These are phyloP conservation scores for Neurospora sp. DNA, from an alignment of 495 filamentous ascomycete species.

Conservation along the genomic window DNA sequence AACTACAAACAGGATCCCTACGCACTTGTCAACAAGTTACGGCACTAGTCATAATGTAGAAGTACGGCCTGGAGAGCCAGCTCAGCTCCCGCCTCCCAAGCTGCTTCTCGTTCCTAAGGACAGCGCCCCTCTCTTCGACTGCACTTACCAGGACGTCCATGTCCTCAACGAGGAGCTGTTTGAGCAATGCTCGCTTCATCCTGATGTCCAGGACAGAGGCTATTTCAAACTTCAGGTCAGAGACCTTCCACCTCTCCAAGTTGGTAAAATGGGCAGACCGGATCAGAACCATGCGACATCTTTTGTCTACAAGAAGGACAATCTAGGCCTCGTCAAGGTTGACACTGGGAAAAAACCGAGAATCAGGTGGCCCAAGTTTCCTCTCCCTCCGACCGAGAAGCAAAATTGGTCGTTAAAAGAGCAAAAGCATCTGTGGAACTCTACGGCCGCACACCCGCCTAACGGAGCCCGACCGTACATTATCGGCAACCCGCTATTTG, in stretches of 20 bases:
- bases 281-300: conserved; percentile 20
- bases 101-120: conserved; percentile 3
- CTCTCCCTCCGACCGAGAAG: conserved; percentile 12
- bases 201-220: conserved; percentile 14
- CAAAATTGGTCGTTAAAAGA: conserved; percentile 15
- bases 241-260: conserved; percentile 13
- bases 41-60: not conserved
- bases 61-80: not conserved
- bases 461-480: conserved; percentile 19
- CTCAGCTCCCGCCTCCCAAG: conserved; percentile 1
- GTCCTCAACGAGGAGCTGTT: conserved; percentile 22
- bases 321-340: conserved; percentile 20
- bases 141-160: conserved; percentile 21
- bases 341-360: conserved; percentile 17
- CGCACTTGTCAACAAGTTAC: not conserved
- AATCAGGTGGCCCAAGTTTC: conserved; percentile 14
- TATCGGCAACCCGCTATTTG: conserved; percentile 26
- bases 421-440: conserved; percentile 22
- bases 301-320: conserved; percentile 18
- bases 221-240: conserved; percentile 25
- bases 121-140: conserved; percentile 19
- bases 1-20: not conserved
- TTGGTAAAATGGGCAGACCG: conserved; percentile 13
- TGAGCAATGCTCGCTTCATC: conserved; percentile 20
- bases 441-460: conserved; percentile 17